A percentile compares a stretch with the other conserved stretches of the same genome.
Evolutionary conservation across 441 rosid genomes (phyloP).

Genomic region (Croton setiger): DNA sequence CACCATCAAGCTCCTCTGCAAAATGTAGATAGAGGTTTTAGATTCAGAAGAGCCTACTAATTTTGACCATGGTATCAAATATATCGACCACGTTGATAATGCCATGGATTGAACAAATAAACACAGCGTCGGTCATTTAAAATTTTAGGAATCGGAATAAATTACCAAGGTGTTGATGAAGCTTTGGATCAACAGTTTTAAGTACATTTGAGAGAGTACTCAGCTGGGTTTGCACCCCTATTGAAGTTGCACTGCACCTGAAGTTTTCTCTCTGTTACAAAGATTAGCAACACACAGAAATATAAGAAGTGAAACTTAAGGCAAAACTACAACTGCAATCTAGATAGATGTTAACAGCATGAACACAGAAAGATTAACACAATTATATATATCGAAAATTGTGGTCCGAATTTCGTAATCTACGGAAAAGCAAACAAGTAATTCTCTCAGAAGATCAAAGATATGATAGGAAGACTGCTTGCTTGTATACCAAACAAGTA

Average conservation of each 20-base stretch:
- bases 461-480: no score
- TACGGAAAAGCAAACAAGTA: neutral
- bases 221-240: constrained; percentile 92
- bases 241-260: constrained; percentile 59
- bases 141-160: constrained; percentile 18
- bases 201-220: constrained; percentile 74
- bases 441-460: no score
- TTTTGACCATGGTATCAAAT: neutral
- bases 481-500: no score
- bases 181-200: constrained; percentile 82
- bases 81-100: constrained; percentile 3
- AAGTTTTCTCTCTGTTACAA: constrained; percentile 80
- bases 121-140: constrained; percentile 6
- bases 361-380: no score
- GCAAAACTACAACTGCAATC: neutral
- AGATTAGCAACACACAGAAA: constrained; percentile 17
- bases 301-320: constrained; percentile 9
- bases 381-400: no score
- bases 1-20: constrained; percentile 90
- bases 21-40: constrained; percentile 20
- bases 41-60: neutral
- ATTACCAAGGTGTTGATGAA: constrained; percentile 94
- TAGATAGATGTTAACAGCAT: neutral
- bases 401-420: neutral
- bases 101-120: neutral